These are phyloP conservation scores for Termitomyces sp. DNA, from an alignment of 768 basidiomycete genomes.

Conservation along the genomic window DNA sequence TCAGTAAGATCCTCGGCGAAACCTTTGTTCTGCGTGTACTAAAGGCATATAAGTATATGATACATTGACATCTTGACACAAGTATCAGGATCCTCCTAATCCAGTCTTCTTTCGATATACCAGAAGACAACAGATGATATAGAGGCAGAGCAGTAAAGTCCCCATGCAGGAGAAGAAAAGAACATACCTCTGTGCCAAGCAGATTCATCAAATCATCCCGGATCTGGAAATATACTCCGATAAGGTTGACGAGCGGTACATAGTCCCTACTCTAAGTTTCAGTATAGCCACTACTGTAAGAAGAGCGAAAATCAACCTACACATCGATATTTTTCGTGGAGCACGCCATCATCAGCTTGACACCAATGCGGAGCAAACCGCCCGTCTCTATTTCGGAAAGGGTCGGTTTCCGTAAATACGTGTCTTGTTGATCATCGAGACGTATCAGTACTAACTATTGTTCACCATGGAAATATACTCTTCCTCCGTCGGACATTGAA, in stretches of 20 bases:
- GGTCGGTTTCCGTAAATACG: too few relatives aligned
- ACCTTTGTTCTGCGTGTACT: conserved; percentile 84
- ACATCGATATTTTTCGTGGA: conserved; percentile 53
- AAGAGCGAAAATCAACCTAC: conserved; percentile 39
- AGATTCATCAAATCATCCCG: conserved; percentile 97
- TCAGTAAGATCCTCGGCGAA: conserved; percentile 94
- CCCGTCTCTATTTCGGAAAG: conserved; percentile 68
- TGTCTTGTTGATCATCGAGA: not conserved
- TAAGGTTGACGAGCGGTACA: conserved; percentile 87
- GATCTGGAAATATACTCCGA: conserved; percentile 95
- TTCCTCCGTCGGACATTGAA: conserved; percentile 89
- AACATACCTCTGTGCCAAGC: conserved; percentile 69
- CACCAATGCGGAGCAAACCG: conserved; percentile 83
- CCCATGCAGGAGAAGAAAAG: not conserved
- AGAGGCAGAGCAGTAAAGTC: not conserved
- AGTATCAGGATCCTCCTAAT: not conserved
- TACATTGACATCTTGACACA: not conserved
- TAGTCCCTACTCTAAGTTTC: conserved; percentile 59
- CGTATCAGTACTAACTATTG: conserved; percentile 55
- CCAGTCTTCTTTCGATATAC: not conserved
- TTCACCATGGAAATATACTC: conserved; percentile 97
- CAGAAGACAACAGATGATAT: not conserved
- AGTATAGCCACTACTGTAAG: not conserved
- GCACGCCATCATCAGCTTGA: conserved; percentile 96
- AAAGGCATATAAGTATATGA: not conserved